These are phyloP conservation scores for Adiantum capillusveneris DNA, from an alignment of 75 land plant genomes.

Conservation along the genomic window DNA sequence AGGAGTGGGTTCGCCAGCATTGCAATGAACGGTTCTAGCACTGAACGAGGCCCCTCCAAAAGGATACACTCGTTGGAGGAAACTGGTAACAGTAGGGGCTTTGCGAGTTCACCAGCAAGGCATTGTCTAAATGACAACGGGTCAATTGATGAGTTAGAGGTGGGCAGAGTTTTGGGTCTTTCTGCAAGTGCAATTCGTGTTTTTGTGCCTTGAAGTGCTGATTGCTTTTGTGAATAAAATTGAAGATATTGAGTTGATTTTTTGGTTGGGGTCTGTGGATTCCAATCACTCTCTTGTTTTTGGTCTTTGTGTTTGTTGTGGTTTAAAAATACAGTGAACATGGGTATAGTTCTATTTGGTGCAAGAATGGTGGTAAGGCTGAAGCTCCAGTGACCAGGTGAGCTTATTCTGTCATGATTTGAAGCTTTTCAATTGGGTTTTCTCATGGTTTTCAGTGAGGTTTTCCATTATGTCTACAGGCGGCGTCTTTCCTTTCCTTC, in stretches of 20 bases:
- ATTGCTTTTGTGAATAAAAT: background rate
- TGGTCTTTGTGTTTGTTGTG: background rate
- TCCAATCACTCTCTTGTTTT: background rate
- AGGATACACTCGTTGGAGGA: background rate
- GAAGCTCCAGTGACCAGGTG: background rate
- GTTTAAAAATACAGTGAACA: background rate
- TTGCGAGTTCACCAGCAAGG: background rate
- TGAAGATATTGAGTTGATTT: background rate
- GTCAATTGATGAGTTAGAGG: slow-evolving; percentile 4
- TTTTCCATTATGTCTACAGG: background rate
- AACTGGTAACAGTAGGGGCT: background rate
- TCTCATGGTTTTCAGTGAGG: background rate
- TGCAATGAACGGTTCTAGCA: background rate
- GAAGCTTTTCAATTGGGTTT: background rate
- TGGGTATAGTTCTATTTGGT: background rate
- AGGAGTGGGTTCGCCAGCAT: background rate
- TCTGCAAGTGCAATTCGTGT: background rate
- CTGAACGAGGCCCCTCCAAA: background rate
- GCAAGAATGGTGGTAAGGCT: background rate
- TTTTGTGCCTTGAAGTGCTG: background rate
- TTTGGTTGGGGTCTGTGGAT: background rate
- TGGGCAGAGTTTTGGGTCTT: background rate
- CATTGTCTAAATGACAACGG: background rate
- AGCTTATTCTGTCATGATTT: background rate
- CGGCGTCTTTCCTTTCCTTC: background rate